These are phyloP conservation scores for Aegilops speltoides DNA, from an alignment of 176 grass and related monocot genomes.

Conservation along the genomic window DNA sequence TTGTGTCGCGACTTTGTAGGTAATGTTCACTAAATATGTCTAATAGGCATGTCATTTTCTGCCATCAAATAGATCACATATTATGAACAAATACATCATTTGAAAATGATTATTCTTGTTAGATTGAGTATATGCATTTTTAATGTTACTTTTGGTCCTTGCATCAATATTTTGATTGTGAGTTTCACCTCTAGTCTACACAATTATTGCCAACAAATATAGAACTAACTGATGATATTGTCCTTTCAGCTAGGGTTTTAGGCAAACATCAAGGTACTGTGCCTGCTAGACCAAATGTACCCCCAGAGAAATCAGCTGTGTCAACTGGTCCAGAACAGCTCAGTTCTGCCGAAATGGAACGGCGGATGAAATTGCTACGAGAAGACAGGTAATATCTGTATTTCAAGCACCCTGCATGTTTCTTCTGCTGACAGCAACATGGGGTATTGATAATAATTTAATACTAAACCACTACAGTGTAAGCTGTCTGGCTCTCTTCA, in stretches of 20 bases:
- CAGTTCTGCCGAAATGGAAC: slow-evolving; percentile 66
- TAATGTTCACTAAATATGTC: slow-evolving; percentile 38
- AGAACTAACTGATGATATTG: not conserved
- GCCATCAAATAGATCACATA: not conserved
- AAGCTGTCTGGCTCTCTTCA: not conserved
- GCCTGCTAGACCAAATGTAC: slow-evolving; percentile 41
- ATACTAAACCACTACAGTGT: not conserved
- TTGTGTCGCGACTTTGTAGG: slow-evolving; percentile 79
- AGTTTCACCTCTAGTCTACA: slow-evolving; percentile 10
- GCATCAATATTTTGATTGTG: not conserved
- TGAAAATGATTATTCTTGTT: not conserved
- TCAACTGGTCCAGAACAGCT: slow-evolving; percentile 68
- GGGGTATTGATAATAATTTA: not conserved
- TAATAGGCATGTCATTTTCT: not conserved
- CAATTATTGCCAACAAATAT: slow-evolving; percentile 10
- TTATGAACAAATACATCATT: not conserved
- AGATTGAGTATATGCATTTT: not conserved
- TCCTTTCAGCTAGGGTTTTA: slow-evolving; percentile 74
- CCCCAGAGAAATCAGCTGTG: slow-evolving; percentile 54
- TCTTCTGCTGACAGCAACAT: not conserved
- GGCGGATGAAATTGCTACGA: slow-evolving; percentile 81
- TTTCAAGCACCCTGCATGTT: not conserved
- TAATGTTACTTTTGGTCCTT: slow-evolving; percentile 17
- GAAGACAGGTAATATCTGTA: slow-evolving; percentile 77
- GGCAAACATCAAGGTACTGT: slow-evolving; percentile 61